A percentile compares a stretch with the other conserved stretches of the same genome.
Evolutionary conservation across 345 rosid species (phyloP).

Genomic region (Eucalyptus cloeziana): DNA sequence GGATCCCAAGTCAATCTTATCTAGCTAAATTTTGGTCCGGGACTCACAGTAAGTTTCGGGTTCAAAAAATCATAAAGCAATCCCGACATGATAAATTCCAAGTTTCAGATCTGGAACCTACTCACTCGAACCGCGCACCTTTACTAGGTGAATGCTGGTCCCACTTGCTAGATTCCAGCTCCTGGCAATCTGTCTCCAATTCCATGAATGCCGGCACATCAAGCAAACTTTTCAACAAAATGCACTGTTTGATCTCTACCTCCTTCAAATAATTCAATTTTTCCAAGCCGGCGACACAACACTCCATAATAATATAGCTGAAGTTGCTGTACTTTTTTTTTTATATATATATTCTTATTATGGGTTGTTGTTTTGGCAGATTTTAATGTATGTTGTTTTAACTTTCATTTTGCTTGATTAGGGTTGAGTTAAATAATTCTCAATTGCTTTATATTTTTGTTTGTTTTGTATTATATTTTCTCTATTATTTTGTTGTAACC

Average conservation of each 20-base stretch:
- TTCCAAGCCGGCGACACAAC: not conserved
- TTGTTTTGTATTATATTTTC: no score
- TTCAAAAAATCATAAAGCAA: not conserved
- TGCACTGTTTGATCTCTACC: not conserved
- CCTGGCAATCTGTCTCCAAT: not conserved
- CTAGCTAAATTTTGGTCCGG: not conserved
- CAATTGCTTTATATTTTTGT: not conserved
- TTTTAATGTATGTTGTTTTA: not conserved
- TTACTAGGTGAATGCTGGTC: not conserved
- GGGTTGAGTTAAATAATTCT: not conserved
- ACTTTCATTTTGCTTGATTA: not conserved
- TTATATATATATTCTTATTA: not conserved
- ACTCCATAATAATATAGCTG: not conserved
- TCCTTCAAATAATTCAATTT: not conserved
- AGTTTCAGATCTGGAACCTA: no score
- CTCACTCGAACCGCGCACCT: fast-evolving
- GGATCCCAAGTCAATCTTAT: not conserved
- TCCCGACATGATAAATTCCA: not conserved
- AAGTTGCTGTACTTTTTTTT: not conserved
- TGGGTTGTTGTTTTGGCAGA: not conserved
- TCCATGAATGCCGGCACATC: not conserved
- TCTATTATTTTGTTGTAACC: no score
- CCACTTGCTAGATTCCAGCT: not conserved
- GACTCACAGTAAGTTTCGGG: not conserved
- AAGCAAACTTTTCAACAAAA: not conserved